phyloP scores from a whole-genome alignment of 352 stramenopile genomes.

The Phytophthora macrochlamydospora region DNA sequence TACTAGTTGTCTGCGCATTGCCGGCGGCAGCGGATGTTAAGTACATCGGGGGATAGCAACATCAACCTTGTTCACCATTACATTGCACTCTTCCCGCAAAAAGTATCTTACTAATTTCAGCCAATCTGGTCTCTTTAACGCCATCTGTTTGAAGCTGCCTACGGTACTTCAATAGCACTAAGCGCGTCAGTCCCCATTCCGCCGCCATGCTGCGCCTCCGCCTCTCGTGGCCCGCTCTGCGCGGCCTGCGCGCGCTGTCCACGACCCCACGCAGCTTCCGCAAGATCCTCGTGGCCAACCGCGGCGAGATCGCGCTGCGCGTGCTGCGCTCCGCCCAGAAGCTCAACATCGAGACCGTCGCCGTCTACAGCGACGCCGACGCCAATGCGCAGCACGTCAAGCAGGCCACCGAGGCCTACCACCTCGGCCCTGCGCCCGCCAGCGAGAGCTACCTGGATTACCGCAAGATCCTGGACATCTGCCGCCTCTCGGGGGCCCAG shows the following conservation, averaged over 20 bases:
- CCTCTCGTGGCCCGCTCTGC: slow-evolving; percentile 7
- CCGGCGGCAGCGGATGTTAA: slow-evolving; percentile 49
- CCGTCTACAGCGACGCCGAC: slow-evolving; percentile 91
- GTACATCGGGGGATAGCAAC: too few species aligned
- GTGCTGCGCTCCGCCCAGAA: slow-evolving; percentile 85
- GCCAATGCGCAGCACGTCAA: slow-evolving; percentile 78
- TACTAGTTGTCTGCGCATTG: slow-evolving; percentile 57
- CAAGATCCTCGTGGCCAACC: slow-evolving; percentile 93
- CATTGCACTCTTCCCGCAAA: too few species aligned
- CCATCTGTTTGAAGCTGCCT: too few species aligned
- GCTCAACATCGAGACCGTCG: slow-evolving; percentile 91
- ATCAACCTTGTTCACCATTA: too few species aligned
- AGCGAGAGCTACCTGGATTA: slow-evolving; percentile 83
- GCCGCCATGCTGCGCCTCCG: slow-evolving; percentile 29
- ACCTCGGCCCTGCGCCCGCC: slow-evolving; percentile 66
- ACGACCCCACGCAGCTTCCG: slow-evolving; percentile 56
- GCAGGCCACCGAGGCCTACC: slow-evolving; percentile 73
- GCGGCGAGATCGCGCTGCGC: slow-evolving; percentile 90
- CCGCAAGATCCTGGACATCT: slow-evolving; percentile 77
- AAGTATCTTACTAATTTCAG: background rate
- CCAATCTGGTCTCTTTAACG: background rate
- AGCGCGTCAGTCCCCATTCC: slow-evolving; percentile 3
- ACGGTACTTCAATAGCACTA: too few species aligned
- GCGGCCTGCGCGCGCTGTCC: slow-evolving; percentile 21
- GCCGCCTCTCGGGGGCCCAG: slow-evolving; percentile 62